Base-by-base conservation (phyloP, 1,139 yeast genomes). In the Hyphopichia khmerensis region DNA sequence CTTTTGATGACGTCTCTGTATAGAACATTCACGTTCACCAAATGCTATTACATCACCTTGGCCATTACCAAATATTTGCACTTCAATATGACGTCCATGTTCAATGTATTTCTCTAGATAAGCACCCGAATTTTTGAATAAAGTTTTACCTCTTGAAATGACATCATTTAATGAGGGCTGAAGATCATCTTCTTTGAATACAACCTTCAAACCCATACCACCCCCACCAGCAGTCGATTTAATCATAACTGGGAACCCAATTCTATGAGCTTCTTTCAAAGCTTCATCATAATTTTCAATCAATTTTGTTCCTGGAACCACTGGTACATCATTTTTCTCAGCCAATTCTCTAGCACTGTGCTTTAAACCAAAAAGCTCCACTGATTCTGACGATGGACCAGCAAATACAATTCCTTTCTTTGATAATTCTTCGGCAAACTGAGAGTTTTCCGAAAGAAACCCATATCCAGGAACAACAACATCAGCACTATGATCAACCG, bases 201-300 rank as follows among this genome's bases (percentile, higher is more conserved):
- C 73, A 30, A 72, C 70, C 46, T 74, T 68, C 56, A 75, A 59
- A 5, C 80, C 79, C 67, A 73, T 75, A 21, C 80, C 80, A 32
- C 80, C 80, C 23, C 80, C 80, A 33, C 80, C 80, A 6, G 75
- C 70, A n/a, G 75, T 71, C 21, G 79, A 76, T 51, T 75, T 75
- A 47, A 75, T 57, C 49, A 75, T 67, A 2, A 75, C 69, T 1
- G 80, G 80, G 48, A 66, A 75, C 0, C 74, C 75, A 41, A 75
- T 73, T 35, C 55, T 51, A 3, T 55, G 47, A 11, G 79, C 77
- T 35, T 60, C 59, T 8, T 48, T 44, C 5, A 61, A 50, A 30
- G 74, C 58, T 34, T 58, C 62, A 2, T 55, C 53, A 2, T 59
- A 52, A 34, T 62, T 64, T 31, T 59, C 64, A 42, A 73, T 63